Percentiles rank a stretch among this genome's conserved stretches.
Conservation (phyloP, 2,329 filamentous ascomycete species). For the Phyllosticta citrichinensis region DNA sequence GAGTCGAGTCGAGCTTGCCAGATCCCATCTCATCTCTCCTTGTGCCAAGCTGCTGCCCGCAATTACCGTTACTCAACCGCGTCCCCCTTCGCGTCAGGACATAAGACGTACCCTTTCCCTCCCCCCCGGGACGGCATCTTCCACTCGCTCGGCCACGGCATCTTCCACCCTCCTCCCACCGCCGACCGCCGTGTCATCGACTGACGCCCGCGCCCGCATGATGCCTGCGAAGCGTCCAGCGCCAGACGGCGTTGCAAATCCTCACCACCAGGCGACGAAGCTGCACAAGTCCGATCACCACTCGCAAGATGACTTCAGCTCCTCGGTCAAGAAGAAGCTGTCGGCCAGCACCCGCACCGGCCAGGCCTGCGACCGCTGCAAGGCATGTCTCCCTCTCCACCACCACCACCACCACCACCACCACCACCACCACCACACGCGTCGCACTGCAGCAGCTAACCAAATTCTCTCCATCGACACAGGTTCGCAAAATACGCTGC, state of each 20-base stretch:
- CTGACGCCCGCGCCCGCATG: constrained; percentile 10
- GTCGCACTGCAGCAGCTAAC: not conserved
- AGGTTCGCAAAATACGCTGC: constrained; percentile 81
- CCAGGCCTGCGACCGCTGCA: constrained; percentile 83
- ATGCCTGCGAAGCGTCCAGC: constrained; percentile 11
- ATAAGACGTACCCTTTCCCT: constrained; percentile 3
- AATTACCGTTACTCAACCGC: not conserved
- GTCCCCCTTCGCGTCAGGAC: not conserved
- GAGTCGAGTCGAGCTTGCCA: not conserved
- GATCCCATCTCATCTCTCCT: not conserved
- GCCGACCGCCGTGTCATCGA: constrained; percentile 7
- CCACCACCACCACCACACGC: not conserved
- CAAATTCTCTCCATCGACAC: constrained; percentile 5
- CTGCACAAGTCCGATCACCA: constrained; percentile 25
- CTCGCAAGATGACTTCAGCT: constrained; percentile 23
- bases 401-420: not conserved
- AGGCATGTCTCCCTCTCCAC: constrained; percentile 42
- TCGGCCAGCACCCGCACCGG: constrained; percentile 55
- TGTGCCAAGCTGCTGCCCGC: not conserved
- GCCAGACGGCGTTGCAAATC: constrained; percentile 1
- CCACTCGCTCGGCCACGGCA: constrained; percentile 9
- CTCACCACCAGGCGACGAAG: constrained; percentile 14
- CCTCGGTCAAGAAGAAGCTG: constrained; percentile 41
- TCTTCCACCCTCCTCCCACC: constrained; percentile 9
- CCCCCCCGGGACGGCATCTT: constrained; percentile 9